phyloP scores from a whole-genome alignment of 495 filamentous ascomycete species.

The Aspergillus bridgeri region DNA sequence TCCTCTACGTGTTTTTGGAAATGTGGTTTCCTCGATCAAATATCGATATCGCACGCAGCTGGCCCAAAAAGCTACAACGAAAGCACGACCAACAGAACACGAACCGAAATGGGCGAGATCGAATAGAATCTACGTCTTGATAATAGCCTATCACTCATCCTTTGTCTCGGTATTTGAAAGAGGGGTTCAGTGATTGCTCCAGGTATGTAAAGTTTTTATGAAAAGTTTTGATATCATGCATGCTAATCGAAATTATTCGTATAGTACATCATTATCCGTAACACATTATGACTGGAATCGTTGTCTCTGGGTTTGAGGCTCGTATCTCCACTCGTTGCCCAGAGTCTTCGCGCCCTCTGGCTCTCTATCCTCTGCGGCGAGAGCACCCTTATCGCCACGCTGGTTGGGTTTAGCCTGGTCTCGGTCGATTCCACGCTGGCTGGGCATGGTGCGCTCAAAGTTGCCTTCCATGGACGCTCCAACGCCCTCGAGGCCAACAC shows the following conservation, averaged over 20 bases:
- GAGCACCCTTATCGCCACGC: constrained; percentile 29
- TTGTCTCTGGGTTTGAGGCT: constrained; percentile 26
- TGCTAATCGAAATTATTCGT: constrained; percentile 7
- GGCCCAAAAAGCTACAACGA: constrained; percentile 68
- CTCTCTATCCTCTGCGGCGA: constrained; percentile 40
- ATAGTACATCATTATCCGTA: constrained; percentile 4
- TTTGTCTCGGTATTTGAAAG: too few species aligned
- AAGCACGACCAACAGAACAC: constrained; percentile 6
- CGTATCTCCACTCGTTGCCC: constrained; percentile 43
- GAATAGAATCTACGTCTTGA: constrained; percentile 13
- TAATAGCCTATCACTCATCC: too few species aligned
- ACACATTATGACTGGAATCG: background rate
- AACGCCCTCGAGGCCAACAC: constrained; percentile 51
- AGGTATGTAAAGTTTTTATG: background rate
- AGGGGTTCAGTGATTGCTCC: too few species aligned
- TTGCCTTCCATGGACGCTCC: constrained; percentile 38
- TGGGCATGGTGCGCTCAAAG: constrained; percentile 23
- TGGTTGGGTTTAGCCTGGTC: constrained; percentile 22
- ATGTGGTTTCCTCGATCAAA: constrained; percentile 76
- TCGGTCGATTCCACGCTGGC: constrained; percentile 31
- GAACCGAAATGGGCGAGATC: constrained; percentile 9
- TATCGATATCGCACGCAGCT: constrained; percentile 86
- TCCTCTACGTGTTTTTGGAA: constrained; percentile 83
- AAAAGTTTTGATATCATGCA: constrained; percentile 16
- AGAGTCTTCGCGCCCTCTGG: constrained; percentile 47